Evolutionary conservation across 495 filamentous ascomycete genomes (phyloP), one percentile per base, ranked within the genome.

Genomic region (Penicillium pancosmium): DNA sequence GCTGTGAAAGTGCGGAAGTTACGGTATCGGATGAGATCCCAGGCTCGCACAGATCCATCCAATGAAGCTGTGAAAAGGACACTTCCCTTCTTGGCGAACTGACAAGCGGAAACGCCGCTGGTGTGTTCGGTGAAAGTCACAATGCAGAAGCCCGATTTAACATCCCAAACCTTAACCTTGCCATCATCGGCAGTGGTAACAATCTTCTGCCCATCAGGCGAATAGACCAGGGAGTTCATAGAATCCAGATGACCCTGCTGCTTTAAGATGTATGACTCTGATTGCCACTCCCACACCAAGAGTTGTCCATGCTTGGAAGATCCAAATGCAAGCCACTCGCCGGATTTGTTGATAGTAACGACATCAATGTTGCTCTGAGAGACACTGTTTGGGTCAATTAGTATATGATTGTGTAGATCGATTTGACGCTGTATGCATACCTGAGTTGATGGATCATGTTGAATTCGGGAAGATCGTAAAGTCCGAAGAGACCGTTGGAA

Each of bases 251-350:
- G 94, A 1, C 93, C 93, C 73, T 98, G 94, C 67, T 98, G 94
- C 72, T 98, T 98, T 35, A 98, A 74, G 55, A 98, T 93, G 73
- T 98, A 98, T n/a, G 95, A 97, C 71, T 98, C 94, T 2, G 95
- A 98, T 67, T 98, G 95, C 95, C 95, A 98, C 72, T 98, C 94
- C 94, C 94, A 98, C 23, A 98, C 95, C 36, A 98, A 80, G 13
- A 98, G 77, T 62, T 98, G 94, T 12, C 94, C 94, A 25, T 95
- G 83, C 55, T 93, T 93, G 15, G 95, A 96, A 5, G 94, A 93
- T n/a, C 93, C 94, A 73, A 98, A 97, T 7, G 94, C 94, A 33
- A 98, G 80, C 94, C 94, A 98, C 76, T 97, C 95, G 54, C 93
- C 94, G 33, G 91, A 87, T 67, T 90, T 88, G 74, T 97, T 97